Percentiles rank a stretch among this genome's conserved stretches.
Evolutionary conservation across 1,284 basidiomycete genomes (phyloP).

Genomic region (Cutaneotrichosporon sp.): DNA sequence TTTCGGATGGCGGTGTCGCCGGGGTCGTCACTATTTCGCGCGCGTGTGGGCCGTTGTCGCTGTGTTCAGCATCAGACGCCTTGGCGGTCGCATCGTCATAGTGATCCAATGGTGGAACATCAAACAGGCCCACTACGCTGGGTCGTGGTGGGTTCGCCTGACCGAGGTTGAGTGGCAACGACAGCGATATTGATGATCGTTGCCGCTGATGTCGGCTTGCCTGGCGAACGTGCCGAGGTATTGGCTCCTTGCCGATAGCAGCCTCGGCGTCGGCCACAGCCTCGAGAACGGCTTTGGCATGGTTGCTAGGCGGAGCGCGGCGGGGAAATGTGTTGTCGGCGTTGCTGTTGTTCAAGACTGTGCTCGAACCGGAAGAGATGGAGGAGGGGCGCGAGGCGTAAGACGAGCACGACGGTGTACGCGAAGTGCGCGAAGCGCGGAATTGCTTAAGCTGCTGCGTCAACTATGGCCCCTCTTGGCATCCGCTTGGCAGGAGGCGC

Average conservation of each 20-base stretch:
- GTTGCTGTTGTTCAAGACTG: not conserved
- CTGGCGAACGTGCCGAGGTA: conserved; percentile 7
- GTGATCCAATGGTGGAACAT: conserved; percentile 8
- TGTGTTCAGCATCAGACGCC: conserved; percentile 3
- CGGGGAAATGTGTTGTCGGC: conserved; percentile 8
- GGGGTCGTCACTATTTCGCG: conserved; percentile 34
- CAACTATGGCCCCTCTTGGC: not conserved
- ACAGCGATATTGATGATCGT: conserved; percentile 15
- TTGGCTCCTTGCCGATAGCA: not conserved
- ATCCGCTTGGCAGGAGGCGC: conserved; percentile 5
- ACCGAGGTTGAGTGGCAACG: conserved; percentile 10
- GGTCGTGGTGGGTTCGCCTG: conserved; percentile 1
- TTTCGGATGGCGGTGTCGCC: conserved; percentile 27
- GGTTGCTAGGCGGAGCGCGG: conserved; percentile 5
- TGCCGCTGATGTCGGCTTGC: conserved; percentile 15
- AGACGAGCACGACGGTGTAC: conserved; percentile 3
- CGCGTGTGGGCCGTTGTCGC: conserved; percentile 6
- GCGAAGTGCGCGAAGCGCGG: conserved; percentile 31
- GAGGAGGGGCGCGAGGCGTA: conserved; percentile 17
- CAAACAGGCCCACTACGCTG: conserved; percentile 11
- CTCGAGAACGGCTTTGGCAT: not conserved
- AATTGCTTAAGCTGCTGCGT: conserved; percentile 36
- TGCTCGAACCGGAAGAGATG: conserved; percentile 10
- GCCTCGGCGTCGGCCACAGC: not conserved
- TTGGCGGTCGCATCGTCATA: conserved; percentile 3